Percentiles rank a stretch among this genome's conserved stretches.
These are phyloP conservation scores for Diaporthe ampelina DNA, from an alignment of 2,329 filamentous ascomycete species.

Conservation along the genomic window DNA sequence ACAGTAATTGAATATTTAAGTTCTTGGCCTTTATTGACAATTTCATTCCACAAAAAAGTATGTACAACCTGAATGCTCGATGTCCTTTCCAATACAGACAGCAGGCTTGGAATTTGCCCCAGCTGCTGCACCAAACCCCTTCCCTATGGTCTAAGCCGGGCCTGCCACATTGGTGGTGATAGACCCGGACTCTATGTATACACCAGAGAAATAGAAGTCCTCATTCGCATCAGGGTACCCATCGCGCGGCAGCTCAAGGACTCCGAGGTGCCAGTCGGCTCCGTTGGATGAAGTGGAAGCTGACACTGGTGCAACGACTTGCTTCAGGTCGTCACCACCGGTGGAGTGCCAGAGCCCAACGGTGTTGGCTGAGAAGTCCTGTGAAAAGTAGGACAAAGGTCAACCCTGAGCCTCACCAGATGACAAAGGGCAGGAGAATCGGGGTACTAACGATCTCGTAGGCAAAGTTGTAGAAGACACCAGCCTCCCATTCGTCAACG, in stretches of 20 bases:
- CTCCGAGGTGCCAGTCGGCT: slow-evolving; percentile 80
- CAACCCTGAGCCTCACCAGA: neutral
- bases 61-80: neutral
- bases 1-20: neutral
- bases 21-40: slow-evolving; percentile 1
- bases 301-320: slow-evolving; percentile 70
- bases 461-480: slow-evolving; percentile 76
- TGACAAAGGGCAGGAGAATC: slow-evolving; percentile 57
- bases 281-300: slow-evolving; percentile 75
- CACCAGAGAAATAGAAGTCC: slow-evolving; percentile 80
- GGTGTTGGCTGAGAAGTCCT: slow-evolving; percentile 71
- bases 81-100: neutral
- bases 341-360: slow-evolving; percentile 81
- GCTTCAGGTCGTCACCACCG: slow-evolving; percentile 68
- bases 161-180: slow-evolving; percentile 37
- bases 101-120: neutral
- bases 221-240: slow-evolving; percentile 68
- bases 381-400: neutral
- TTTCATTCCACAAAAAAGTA: neutral
- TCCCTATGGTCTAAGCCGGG: neutral
- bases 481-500: slow-evolving; percentile 67
- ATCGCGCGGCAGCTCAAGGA: slow-evolving; percentile 73
- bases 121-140: neutral
- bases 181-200: slow-evolving; percentile 75
- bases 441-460: slow-evolving; percentile 59